A percentile compares a stretch with the other conserved stretches of the same genome.
Conservation (phyloP, 2,329 filamentous ascomycete genomes). For the Xylaria sp. region DNA sequence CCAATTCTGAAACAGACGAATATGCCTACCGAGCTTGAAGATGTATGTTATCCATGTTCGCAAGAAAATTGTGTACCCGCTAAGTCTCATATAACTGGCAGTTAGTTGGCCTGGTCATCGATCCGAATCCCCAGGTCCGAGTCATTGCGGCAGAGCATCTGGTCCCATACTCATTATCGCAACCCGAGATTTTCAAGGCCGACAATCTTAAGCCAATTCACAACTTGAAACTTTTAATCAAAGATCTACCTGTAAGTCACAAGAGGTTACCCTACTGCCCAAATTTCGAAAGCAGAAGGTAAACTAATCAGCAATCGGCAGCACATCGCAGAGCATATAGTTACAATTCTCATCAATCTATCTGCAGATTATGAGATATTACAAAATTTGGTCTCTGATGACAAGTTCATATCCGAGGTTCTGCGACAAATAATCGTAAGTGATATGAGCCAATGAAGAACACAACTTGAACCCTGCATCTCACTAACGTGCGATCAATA, state of each 20-base stretch:
- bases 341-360: conserved; percentile 89
- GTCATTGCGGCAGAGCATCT: conserved; percentile 85
- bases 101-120: conserved; percentile 92
- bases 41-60: no score
- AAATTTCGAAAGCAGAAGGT: neutral
- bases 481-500: conserved; percentile 43
- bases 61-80: neutral
- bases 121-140: conserved; percentile 89
- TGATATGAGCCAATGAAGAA: conserved; percentile 35
- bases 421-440: conserved; percentile 75
- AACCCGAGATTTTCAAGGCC: conserved; percentile 83
- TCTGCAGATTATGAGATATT: conserved; percentile 79
- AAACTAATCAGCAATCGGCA: conserved; percentile 43
- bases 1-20: conserved; percentile 29
- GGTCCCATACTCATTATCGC: conserved; percentile 76
- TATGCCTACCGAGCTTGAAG: conserved; percentile 80
- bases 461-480: neutral
- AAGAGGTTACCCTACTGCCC: neutral
- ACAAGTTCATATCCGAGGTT: conserved; percentile 78
- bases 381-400: conserved; percentile 74
- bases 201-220: conserved; percentile 79
- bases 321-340: conserved; percentile 90
- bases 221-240: conserved; percentile 84
- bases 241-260: conserved; percentile 76
- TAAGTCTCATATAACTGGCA: conserved; percentile 45